phyloP scores from a whole-genome alignment of 176 grass and related monocot species.

The Cenchrus americanus region DNA sequence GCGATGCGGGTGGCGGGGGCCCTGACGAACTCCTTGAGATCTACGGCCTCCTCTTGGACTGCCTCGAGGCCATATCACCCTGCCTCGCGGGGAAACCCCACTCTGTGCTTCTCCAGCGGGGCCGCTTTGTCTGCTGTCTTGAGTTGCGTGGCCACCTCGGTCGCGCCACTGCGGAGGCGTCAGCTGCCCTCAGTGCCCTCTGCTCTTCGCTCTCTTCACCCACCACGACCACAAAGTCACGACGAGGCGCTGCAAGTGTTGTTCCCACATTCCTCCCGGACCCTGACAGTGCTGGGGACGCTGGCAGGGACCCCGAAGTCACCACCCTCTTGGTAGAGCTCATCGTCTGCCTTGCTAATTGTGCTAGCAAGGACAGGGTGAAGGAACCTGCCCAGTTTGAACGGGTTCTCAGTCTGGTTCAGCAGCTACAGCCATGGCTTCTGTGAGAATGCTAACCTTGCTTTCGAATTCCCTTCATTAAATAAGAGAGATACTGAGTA shows the following conservation, averaged over 20 bases:
- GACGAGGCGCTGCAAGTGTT: conserved; percentile 36
- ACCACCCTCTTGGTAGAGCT: conserved; percentile 60
- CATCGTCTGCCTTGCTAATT: conserved; percentile 56
- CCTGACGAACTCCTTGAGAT: conserved; percentile 57
- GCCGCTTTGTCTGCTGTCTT: conserved; percentile 56
- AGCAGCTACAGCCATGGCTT: conserved; percentile 77
- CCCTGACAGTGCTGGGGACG: conserved; percentile 43
- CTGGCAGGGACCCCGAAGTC: conserved; percentile 62
- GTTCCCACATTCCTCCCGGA: conserved; percentile 47
- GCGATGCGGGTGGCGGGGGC: background rate
- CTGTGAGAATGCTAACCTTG: conserved; percentile 44
- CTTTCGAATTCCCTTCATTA: background rate
- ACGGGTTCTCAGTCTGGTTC: conserved; percentile 51
- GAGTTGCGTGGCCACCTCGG: conserved; percentile 59
- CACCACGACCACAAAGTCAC: conserved; percentile 35
- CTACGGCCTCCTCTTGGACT: conserved; percentile 67
- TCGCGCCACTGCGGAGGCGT: conserved; percentile 60
- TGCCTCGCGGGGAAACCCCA: conserved; percentile 87
- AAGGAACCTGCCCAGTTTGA: conserved; percentile 52
- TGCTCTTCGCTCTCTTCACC: conserved; percentile 44
- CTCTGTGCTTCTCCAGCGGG: conserved; percentile 65
- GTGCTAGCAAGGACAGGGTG: conserved; percentile 61
- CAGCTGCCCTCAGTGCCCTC: conserved; percentile 56
- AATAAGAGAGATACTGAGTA: background rate
- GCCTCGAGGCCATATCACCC: conserved; percentile 56